These are phyloP conservation scores for Mortierella sp. DNA, from an alignment of 371 early-diverging fungal genomes.

Conservation along the genomic window DNA sequence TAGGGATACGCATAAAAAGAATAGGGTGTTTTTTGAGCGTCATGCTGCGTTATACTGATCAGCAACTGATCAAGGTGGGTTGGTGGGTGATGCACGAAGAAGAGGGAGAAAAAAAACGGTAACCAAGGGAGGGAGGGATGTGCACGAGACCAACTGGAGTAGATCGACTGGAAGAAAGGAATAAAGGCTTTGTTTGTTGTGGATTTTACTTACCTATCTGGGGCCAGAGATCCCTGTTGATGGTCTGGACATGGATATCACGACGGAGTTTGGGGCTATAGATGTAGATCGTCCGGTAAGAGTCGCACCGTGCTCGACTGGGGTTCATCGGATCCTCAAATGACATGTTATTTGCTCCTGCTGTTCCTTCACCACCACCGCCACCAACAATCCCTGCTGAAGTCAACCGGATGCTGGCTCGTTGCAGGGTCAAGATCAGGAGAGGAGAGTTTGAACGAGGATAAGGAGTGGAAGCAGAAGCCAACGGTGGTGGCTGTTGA, in stretches of 20 bases:
- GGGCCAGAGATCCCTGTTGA: slow-evolving; percentile 25
- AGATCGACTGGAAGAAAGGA: background rate
- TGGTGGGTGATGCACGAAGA: too few relatives aligned
- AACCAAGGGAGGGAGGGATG: too few relatives aligned
- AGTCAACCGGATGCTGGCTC: slow-evolving; percentile 4
- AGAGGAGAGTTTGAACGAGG: background rate
- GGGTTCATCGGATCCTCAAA: slow-evolving; percentile 20
- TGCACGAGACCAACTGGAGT: background rate
- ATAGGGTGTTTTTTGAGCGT: background rate
- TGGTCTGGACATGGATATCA: slow-evolving; percentile 32
- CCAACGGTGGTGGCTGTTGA: background rate
- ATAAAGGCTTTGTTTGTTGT: background rate
- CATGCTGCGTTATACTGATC: too few relatives aligned
- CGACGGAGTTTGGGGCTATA: slow-evolving; percentile 40
- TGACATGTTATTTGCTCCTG: background rate
- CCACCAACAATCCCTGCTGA: background rate
- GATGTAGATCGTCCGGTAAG: slow-evolving; percentile 38
- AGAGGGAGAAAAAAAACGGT: too few relatives aligned
- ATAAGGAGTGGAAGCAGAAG: too few relatives aligned
- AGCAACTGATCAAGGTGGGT: too few relatives aligned
- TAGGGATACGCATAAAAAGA: background rate
- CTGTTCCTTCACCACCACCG: background rate
- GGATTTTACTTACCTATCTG: slow-evolving; percentile 23
- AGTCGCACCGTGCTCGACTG: slow-evolving; percentile 13
- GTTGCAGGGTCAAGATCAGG: slow-evolving; percentile 24